phyloP scores from a whole-genome alignment of 805 yeast species.

The Yarrowia deformans region DNA sequence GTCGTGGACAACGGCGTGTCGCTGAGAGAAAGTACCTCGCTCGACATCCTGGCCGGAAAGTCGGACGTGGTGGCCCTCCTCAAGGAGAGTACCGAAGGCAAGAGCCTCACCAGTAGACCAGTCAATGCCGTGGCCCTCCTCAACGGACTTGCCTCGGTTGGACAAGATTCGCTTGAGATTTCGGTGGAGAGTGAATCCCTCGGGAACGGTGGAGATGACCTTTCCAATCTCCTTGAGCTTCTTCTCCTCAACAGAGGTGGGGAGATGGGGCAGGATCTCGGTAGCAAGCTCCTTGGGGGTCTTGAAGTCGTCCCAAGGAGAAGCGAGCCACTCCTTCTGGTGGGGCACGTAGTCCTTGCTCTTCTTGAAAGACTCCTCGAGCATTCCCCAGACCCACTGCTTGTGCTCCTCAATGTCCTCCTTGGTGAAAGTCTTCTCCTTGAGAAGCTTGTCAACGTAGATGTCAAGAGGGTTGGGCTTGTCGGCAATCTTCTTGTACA shows the following conservation, averaged over 20 bases:
- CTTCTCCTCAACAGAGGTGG: constrained; percentile 83
- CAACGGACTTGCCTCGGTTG: constrained; percentile 84
- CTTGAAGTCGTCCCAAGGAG: constrained; percentile 99
- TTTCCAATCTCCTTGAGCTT: constrained; percentile 79
- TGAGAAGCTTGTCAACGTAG: constrained; percentile 78
- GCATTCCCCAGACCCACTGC: constrained; percentile 95
- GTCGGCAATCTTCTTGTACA: constrained; percentile 90
- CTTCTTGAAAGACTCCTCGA: constrained; percentile 88
- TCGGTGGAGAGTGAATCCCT: constrained; percentile 86
- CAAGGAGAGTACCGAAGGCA: constrained; percentile 89
- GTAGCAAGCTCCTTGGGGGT: constrained; percentile 96
- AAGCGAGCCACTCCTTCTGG: constrained; percentile 96
- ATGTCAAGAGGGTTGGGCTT: constrained; percentile 88
- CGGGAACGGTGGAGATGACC: constrained; percentile 83
- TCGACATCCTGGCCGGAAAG: constrained; percentile 99
- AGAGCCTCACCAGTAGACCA: constrained; percentile 99
- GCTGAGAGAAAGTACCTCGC: constrained; percentile 99
- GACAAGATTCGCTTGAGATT: constrained; percentile 93
- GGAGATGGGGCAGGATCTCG: constrained; percentile 93
- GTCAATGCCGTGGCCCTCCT: constrained; percentile 92
- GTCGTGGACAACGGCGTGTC: constrained; percentile 98
- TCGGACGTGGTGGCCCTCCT: constrained; percentile 96
- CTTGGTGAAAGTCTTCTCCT: constrained; percentile 87
- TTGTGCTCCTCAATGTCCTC: constrained; percentile 95
- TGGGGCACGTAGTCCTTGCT: constrained; percentile 90